phyloP scores from a whole-genome alignment of 495 filamentous ascomycete genomes.

The Articulospora tetracladia region DNA sequence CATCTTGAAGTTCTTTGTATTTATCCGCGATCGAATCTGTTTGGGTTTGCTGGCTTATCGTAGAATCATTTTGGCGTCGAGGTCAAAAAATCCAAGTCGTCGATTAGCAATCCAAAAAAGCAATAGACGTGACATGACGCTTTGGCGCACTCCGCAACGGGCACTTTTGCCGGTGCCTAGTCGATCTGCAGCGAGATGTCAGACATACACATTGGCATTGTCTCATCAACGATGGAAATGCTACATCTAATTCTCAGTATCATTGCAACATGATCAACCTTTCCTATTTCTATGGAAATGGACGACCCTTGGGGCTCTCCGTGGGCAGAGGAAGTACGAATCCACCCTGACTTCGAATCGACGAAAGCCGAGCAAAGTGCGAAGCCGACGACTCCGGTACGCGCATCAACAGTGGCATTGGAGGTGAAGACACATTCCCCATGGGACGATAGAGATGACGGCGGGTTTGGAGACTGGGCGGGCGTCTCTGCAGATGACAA shows the following conservation, averaged over 20 bases:
- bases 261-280: constrained; percentile 24
- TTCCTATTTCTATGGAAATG: constrained; percentile 34
- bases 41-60: constrained; percentile 12
- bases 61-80: background rate
- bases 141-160: background rate
- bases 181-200: background rate
- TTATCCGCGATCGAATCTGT: background rate
- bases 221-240: background rate
- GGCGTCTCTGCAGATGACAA: constrained; percentile 2
- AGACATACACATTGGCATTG: constrained; percentile 5
- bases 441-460: constrained; percentile 25
- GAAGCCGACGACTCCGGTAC: constrained; percentile 11
- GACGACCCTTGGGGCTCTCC: constrained; percentile 57
- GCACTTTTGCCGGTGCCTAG: background rate
- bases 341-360: constrained; percentile 2
- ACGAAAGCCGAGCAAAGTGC: background rate
- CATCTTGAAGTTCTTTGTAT: constrained; percentile 35
- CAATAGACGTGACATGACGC: background rate
- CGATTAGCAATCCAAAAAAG: constrained; percentile 26
- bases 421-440: constrained; percentile 16
- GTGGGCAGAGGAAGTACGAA: constrained; percentile 34
- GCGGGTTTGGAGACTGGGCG: constrained; percentile 37
- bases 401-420: constrained; percentile 7
- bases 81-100: constrained; percentile 16
- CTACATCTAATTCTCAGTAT: background rate